phyloP scores from a whole-genome alignment of 208 protist genomes.

The Herpetomonas tarakana region DNA sequence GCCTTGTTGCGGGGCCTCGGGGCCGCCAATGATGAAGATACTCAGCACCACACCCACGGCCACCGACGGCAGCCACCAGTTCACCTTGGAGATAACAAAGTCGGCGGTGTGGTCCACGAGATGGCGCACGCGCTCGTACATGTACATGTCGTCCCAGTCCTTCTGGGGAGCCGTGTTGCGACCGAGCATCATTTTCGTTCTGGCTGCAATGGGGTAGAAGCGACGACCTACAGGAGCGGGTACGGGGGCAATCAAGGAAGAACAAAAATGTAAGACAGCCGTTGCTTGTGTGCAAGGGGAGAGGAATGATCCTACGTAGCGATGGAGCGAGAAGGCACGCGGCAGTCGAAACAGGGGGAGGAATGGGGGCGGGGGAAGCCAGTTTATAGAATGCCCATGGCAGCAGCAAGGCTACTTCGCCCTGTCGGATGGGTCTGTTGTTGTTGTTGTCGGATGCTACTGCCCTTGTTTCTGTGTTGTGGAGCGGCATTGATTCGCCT shows the following conservation, averaged over 20 bases:
- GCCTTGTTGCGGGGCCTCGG: conserved; percentile 44
- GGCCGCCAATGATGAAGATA: conserved; percentile 70
- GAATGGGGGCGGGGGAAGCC: too few relatives aligned
- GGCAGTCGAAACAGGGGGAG: too few relatives aligned
- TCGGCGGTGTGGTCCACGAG: conserved; percentile 75
- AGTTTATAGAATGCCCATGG: too few relatives aligned
- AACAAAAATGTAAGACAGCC: too few relatives aligned
- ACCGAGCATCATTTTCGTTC: conserved; percentile 56
- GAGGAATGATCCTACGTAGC: too few relatives aligned
- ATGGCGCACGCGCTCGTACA: conserved; percentile 83
- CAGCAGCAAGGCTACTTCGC: too few relatives aligned
- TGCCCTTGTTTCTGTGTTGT: too few relatives aligned
- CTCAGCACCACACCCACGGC: conserved; percentile 65
- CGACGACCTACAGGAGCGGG: background rate
- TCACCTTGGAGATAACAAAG: conserved; percentile 70
- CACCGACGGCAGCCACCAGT: conserved; percentile 86
- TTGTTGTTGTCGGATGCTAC: too few relatives aligned
- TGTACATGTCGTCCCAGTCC: conserved; percentile 83
- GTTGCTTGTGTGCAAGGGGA: too few relatives aligned
- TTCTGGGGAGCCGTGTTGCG: conserved; percentile 57
- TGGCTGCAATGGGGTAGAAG: background rate
- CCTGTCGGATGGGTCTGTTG: too few relatives aligned
- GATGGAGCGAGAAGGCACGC: too few relatives aligned
- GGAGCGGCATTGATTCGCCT: too few relatives aligned
- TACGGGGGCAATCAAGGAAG: background rate